Conservation (phyloP, 352 stramenopile species). For the Phytophthora litchii region DNA sequence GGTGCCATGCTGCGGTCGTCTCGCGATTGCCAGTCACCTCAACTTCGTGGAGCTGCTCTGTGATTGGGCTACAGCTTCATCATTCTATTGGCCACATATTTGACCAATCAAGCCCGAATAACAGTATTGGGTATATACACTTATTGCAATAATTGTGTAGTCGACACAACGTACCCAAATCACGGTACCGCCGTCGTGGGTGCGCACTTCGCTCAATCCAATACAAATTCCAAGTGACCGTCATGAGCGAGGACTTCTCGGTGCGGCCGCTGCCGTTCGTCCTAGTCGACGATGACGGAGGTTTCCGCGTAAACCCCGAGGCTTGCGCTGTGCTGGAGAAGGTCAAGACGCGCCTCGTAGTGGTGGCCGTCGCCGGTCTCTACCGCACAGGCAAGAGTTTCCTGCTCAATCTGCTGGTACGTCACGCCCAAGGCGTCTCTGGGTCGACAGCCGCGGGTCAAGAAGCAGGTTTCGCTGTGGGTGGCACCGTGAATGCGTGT, state of each 20-base stretch:
- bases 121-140: no score
- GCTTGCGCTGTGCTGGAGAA: slow-evolving; percentile 67
- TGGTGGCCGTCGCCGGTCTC: slow-evolving; percentile 86
- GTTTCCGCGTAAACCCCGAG: slow-evolving; percentile 82
- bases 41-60: no score
- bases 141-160: not conserved
- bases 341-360: slow-evolving; percentile 80
- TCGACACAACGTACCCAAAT: not conserved
- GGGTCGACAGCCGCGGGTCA: slow-evolving; percentile 4
- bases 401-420: slow-evolving; percentile 87
- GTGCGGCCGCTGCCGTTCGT: slow-evolving; percentile 81
- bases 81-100: not conserved
- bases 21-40: slow-evolving; percentile 19
- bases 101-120: not conserved
- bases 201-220: slow-evolving; percentile 2
- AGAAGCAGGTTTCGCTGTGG: slow-evolving; percentile 75
- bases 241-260: slow-evolving; percentile 41
- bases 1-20: slow-evolving; percentile 17
- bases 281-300: slow-evolving; percentile 75
- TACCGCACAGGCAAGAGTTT: slow-evolving; percentile 93
- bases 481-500: slow-evolving; percentile 87
- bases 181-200: slow-evolving; percentile 12
- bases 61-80: no score
- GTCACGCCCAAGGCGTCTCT: slow-evolving; percentile 44
- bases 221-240: slow-evolving; percentile 13